Percentiles rank a stretch among this genome's conserved stretches.
These are phyloP conservation scores for Kodamaea neixiangensis DNA, from an alignment of 805 yeast genomes.

Conservation along the genomic window DNA sequence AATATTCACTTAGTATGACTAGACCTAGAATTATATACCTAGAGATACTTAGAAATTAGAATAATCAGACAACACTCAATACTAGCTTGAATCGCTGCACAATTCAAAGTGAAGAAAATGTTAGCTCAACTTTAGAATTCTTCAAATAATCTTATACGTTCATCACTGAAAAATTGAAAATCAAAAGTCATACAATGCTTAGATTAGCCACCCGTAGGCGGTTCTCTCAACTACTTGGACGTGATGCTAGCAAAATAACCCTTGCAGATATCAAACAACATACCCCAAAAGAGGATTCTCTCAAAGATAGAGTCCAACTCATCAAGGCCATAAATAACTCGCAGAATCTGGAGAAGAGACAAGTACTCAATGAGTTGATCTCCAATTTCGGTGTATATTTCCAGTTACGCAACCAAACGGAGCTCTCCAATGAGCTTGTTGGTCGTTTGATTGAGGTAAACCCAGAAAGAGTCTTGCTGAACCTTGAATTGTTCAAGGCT, in stretches of 20 bases:
- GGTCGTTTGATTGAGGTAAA: constrained; percentile 39
- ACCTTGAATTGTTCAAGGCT: constrained; percentile 48
- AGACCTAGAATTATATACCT: too few relatives aligned
- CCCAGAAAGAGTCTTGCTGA: constrained; percentile 54
- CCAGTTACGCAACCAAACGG: constrained; percentile 1
- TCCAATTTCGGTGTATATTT: constrained; percentile 16
- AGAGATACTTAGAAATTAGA: too few relatives aligned
- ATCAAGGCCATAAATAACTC: constrained; percentile 12
- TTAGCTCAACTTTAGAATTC: too few relatives aligned
- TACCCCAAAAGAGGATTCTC: constrained; percentile 4
- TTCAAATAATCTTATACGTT: too few relatives aligned
- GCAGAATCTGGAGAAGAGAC: constrained; percentile 10
- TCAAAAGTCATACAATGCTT: not conserved
- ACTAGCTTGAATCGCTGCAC: too few relatives aligned
- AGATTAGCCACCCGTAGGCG: not conserved
- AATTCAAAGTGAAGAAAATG: too few relatives aligned
- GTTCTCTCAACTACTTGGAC: constrained; percentile 6
- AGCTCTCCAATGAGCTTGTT: constrained; percentile 9
- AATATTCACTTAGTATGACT: too few relatives aligned
- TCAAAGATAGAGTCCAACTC: constrained; percentile 4
- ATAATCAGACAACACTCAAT: too few relatives aligned
- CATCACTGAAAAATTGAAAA: not conserved
- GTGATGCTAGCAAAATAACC: constrained; percentile 12
- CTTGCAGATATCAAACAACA: constrained; percentile 4
- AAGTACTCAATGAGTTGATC: constrained; percentile 11